Percentiles rank a stretch among this genome's conserved stretches.
Conservation (phyloP, 1,139 yeast species). For the Pichia sp. region DNA sequence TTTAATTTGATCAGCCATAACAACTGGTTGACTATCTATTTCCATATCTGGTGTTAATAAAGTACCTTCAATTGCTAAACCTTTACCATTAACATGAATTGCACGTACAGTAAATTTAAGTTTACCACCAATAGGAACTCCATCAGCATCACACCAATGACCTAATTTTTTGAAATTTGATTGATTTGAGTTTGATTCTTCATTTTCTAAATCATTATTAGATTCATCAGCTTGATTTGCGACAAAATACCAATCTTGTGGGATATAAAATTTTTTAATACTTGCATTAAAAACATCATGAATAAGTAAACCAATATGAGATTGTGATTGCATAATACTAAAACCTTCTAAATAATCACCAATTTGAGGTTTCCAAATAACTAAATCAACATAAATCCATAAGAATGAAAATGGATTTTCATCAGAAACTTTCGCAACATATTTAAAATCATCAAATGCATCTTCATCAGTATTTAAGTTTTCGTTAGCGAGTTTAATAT, state of each 20-base stretch:
- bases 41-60: constrained; percentile 59
- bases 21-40: constrained; percentile 49
- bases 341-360: constrained; percentile 85
- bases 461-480: constrained; percentile 27
- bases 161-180: constrained; percentile 49
- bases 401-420: constrained; percentile 85
- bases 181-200: constrained; percentile 4
- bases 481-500: constrained; percentile 43
- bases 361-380: constrained; percentile 82
- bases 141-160: constrained; percentile 76
- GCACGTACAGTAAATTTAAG: constrained; percentile 66
- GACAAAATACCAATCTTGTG: constrained; percentile 73
- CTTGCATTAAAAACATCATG: constrained; percentile 95
- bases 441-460: constrained; percentile 31
- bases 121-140: constrained; percentile 73
- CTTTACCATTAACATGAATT: constrained; percentile 72
- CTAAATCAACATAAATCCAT: constrained; percentile 80
- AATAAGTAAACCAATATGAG: constrained; percentile 84
- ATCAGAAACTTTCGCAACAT: constrained; percentile 58
- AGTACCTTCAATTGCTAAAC: constrained; percentile 82
- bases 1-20: constrained; percentile 21
- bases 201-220: constrained; percentile 21
- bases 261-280: constrained; percentile 78
- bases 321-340: constrained; percentile 87
- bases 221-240: constrained; percentile 67